A percentile compares a stretch with the other conserved stretches of the same genome.
Evolutionary conservation across 176 grass and related monocot genomes (phyloP).

Genomic region (Cenchrus fungigraminus): DNA sequence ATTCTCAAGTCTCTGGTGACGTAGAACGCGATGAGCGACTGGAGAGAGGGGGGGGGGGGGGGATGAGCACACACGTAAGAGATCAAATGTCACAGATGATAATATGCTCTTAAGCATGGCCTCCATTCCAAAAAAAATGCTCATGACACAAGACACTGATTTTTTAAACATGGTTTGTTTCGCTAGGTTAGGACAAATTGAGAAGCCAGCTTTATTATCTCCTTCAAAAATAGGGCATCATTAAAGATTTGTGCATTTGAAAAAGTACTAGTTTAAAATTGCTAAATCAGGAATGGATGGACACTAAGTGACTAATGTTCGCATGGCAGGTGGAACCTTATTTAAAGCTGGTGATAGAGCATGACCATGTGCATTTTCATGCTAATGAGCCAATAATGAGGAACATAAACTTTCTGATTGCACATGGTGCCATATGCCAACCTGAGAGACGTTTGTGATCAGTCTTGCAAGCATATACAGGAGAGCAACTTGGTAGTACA

Average conservation of each 20-base stretch:
- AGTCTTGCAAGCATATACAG: conserved; percentile 66
- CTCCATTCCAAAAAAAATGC: neutral
- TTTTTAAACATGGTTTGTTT: neutral
- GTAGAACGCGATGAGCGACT: conserved; percentile 75
- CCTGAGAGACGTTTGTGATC: conserved; percentile 81
- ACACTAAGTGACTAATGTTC: neutral
- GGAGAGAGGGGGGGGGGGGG: conserved; percentile 1
- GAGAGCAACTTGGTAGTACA: conserved; percentile 78
- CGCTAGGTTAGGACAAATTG: too few species aligned
- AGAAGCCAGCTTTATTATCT: too few species aligned
- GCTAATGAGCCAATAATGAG: neutral
- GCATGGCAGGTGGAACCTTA: neutral
- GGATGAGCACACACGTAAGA: neutral
- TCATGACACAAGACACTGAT: neutral
- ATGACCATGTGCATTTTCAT: conserved; percentile 17
- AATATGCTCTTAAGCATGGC: neutral
- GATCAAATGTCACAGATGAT: neutral
- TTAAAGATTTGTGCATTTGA: neutral
- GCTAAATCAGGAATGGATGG: neutral
- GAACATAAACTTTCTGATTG: neutral
- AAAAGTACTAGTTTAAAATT: neutral
- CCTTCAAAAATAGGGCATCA: neutral
- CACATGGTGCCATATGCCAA: conserved; percentile 1
- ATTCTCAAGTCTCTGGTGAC: conserved; percentile 74
- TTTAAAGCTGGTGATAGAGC: neutral